Conservation (phyloP, 2,329 filamentous ascomycete genomes). For the Curvularia sp. region DNA sequence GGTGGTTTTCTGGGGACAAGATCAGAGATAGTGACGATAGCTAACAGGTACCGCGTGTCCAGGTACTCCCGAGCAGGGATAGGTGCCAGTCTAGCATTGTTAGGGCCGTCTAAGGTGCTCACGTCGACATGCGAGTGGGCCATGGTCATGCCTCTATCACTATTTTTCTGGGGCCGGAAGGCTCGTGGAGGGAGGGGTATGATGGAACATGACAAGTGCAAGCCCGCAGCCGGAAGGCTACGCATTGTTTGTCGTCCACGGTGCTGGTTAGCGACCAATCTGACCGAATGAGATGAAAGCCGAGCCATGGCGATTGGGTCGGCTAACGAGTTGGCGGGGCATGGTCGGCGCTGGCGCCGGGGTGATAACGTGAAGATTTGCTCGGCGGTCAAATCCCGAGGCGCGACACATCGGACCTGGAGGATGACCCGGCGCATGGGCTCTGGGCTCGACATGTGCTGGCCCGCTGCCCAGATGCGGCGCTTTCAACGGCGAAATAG, state of each 20-base stretch:
- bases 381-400: conserved; percentile 21
- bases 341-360: conserved; percentile 23
- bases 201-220: conserved; percentile 22
- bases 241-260: conserved; percentile 21
- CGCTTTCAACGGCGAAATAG: conserved; percentile 27
- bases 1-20: conserved; percentile 17
- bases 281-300: conserved; percentile 23
- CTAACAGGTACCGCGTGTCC: conserved; percentile 29
- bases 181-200: conserved; percentile 29
- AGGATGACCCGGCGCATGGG: conserved; percentile 27
- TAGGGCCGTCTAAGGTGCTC: conserved; percentile 25
- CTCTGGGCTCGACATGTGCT: conserved; percentile 12
- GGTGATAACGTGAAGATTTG: conserved; percentile 21
- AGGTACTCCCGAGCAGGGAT: conserved; percentile 29
- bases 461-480: conserved; percentile 15
- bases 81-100: conserved; percentile 24
- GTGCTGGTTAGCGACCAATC: conserved; percentile 35
- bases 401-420: conserved; percentile 19
- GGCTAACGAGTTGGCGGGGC: neutral
- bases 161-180: conserved; percentile 23
- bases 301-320: conserved; percentile 26
- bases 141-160: conserved; percentile 16
- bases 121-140: conserved; percentile 27
- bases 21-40: conserved; percentile 29
- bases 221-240: conserved; percentile 23